Evolutionary conservation across 306 rosid genomes (phyloP).

Genomic region (Quercus glauca): DNA sequence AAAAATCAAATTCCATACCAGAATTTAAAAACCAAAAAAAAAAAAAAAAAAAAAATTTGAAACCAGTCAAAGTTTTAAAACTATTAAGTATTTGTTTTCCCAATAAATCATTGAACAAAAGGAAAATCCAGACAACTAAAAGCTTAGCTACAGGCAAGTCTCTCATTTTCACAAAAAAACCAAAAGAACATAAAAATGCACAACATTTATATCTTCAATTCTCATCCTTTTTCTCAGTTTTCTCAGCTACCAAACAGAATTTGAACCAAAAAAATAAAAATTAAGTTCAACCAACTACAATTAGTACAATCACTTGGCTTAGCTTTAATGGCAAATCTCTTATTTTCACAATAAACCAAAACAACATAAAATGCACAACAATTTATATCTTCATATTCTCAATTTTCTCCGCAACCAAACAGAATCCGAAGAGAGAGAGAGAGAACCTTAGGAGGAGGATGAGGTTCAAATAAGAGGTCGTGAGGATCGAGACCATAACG

Average conservation of each 20-base stretch:
- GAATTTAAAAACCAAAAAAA: background rate
- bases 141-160: background rate
- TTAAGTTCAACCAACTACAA: too few relatives aligned
- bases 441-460: slow-evolving; percentile 59
- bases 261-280: background rate
- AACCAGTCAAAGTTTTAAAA: background rate
- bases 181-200: background rate
- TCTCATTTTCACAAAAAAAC: background rate
- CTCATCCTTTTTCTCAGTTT: background rate
- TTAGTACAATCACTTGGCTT: too few relatives aligned
- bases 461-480: slow-evolving; percentile 56
- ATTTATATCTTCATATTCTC: background rate
- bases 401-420: background rate
- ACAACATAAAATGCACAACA: too few relatives aligned
- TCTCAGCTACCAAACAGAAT: background rate
- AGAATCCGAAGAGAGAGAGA: slow-evolving; percentile 6
- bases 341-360: too few relatives aligned
- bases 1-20: slow-evolving; percentile 22
- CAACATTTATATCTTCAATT: background rate
- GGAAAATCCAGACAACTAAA: background rate
- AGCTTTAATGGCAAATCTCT: too few relatives aligned
- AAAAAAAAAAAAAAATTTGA: background rate
- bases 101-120: background rate
- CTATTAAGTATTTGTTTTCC: background rate
- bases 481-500: slow-evolving; percentile 81